phyloP scores from a whole-genome alignment of 2,329 filamentous ascomycete species.

The Calonectria hongkongensis region DNA sequence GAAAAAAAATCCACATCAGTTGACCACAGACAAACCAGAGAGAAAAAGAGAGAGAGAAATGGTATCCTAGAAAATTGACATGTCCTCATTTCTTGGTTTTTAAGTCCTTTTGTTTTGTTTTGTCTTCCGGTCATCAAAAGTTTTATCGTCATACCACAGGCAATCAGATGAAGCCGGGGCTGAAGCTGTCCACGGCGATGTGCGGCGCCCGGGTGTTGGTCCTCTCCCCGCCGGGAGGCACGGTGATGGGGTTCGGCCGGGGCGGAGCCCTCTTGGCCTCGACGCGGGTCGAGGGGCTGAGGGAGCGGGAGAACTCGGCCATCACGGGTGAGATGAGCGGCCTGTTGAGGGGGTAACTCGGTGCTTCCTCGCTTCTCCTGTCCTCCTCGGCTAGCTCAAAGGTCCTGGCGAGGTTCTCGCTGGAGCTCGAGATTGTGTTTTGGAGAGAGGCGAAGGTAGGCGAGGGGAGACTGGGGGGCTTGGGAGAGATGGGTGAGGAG shows the following conservation, averaged over 20 bases:
- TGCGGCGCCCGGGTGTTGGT: constrained; percentile 44
- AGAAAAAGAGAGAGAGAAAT: neutral
- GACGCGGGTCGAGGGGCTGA: constrained; percentile 51
- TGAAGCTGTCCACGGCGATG: constrained; percentile 51
- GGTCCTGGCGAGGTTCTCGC: constrained; percentile 56
- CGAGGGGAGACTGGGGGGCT: constrained; percentile 59
- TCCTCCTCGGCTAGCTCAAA: constrained; percentile 56
- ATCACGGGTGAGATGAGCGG: constrained; percentile 58
- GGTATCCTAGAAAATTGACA: constrained; percentile 14
- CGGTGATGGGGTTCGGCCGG: constrained; percentile 55
- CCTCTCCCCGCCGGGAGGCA: constrained; percentile 49
- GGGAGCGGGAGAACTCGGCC: constrained; percentile 52
- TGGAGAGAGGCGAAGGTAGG: constrained; percentile 61
- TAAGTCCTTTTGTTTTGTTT: constrained; percentile 12
- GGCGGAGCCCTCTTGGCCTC: constrained; percentile 60
- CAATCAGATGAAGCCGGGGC: constrained; percentile 51
- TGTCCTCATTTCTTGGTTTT: constrained; percentile 9
- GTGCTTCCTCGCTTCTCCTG: neutral
- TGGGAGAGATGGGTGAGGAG: constrained; percentile 56
- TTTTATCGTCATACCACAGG: too few species aligned
- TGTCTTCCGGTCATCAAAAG: neutral
- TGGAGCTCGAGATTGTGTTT: constrained; percentile 58
- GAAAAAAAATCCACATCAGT: constrained; percentile 23
- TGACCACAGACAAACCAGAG: constrained; percentile 8
- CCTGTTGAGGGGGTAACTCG: constrained; percentile 37